Evolutionary conservation across 768 basidiomycete genomes (phyloP), one percentile per base, ranked within the genome.

Genomic region (Boletus bicolor): DNA sequence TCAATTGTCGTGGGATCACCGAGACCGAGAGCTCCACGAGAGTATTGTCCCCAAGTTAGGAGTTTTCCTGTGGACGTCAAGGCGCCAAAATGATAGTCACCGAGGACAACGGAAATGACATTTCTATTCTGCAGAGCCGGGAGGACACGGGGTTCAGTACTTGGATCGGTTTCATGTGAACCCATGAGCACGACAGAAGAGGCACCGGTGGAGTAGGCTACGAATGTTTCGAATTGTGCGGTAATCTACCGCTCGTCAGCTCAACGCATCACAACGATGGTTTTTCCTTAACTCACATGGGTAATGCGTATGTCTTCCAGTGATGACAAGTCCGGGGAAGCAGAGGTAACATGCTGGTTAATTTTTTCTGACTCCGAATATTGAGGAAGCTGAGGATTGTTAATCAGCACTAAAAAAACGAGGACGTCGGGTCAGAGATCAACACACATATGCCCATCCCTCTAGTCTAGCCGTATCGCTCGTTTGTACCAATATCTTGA

Each of bases 31-130:
- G 93, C 93, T 11, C 95, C 94, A 32, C 73, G 68, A 21, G 87
- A 87, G 71, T 84, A 88, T 26, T 70, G 61, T 15, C 92, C 93
- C 92, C 91, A 95, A 11, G 93, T 90, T 19, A 87, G 74, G 26
- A 93, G 75, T 65, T 85, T 80, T 15, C 95, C 96, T 24, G 77
- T 70, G 38, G 81, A 77, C 3, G 92, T 95, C 63, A 97, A 75
- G 1, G 96, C 95, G 36, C 84, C 90, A 66, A 79, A 85, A 74
- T 98, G 96, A 70, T 95, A 97, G 72, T 98, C 96, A 6, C 96
- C 96, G 49, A 93, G 79, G 14, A 87, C 86, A 53, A 96, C 85
- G 49, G 91, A 91, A 56, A 98, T 95, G 51, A 98, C 82, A 37
- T 79, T 77, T 60, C 75, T 81, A 61, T 89, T 80, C 64, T 97